A percentile compares a stretch with the other conserved stretches of the same genome.
These are phyloP conservation scores for Ascochyta pisi DNA, from an alignment of 2,329 filamentous ascomycete genomes.

Conservation along the genomic window DNA sequence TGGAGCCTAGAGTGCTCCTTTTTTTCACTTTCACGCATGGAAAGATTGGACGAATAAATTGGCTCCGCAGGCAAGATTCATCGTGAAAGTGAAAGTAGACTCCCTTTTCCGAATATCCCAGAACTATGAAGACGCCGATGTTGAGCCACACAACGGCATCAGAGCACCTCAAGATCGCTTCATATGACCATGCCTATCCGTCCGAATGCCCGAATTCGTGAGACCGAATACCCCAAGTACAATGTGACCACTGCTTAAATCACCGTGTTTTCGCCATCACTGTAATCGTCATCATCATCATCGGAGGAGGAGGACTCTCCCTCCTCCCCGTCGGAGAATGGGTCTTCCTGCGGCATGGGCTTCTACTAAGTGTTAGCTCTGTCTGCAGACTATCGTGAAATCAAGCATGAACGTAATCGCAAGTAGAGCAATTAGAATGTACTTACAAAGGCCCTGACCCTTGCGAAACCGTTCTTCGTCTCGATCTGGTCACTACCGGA, in stretches of 20 bases:
- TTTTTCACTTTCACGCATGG: conserved; percentile 1
- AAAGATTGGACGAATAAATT: background rate
- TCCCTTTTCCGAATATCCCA: background rate
- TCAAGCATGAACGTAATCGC: background rate
- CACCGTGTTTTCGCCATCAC: conserved; percentile 47
- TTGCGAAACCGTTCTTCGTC: conserved; percentile 32
- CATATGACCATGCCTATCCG: background rate
- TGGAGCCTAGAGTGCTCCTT: conserved; percentile 8
- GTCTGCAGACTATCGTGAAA: conserved; percentile 16
- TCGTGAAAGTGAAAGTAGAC: background rate
- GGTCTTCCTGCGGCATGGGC: conserved; percentile 31
- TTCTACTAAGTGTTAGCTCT: conserved; percentile 38
- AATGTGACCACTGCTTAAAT: conserved; percentile 17
- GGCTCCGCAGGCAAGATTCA: background rate
- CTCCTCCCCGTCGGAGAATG: conserved; percentile 47
- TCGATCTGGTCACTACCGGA: conserved; percentile 4
- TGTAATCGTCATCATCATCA: conserved; percentile 48
- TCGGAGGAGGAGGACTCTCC: conserved; percentile 48
- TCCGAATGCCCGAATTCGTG: background rate
- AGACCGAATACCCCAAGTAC: background rate
- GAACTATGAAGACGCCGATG: background rate
- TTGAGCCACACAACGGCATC: background rate
- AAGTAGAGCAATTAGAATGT: background rate
- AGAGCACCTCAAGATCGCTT: background rate
- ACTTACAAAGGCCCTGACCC: conserved; percentile 42